A percentile compares a stretch with the other conserved stretches of the same genome.
Conservation (phyloP, 2,329 filamentous ascomycete genomes). For the Aspergillus latus region DNA sequence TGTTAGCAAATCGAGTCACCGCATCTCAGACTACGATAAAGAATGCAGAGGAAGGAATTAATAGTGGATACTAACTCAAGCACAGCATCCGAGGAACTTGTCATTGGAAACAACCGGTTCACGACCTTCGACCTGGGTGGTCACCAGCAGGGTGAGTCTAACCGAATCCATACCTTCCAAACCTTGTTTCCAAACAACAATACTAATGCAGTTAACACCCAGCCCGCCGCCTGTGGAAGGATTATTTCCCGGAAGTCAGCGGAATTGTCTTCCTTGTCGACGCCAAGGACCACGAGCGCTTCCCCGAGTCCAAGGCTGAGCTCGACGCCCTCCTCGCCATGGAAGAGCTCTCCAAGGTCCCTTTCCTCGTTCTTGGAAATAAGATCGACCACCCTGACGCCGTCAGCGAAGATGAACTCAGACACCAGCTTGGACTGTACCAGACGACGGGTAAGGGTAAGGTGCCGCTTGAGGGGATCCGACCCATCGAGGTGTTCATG, state of each 20-base stretch:
- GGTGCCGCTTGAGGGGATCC: slow-evolving; percentile 85
- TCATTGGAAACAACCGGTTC: slow-evolving; percentile 90
- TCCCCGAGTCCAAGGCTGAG: slow-evolving; percentile 92
- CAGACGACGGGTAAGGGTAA: slow-evolving; percentile 97
- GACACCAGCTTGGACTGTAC: slow-evolving; percentile 88
- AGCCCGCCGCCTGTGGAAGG: slow-evolving; percentile 90
- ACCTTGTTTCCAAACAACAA: neutral
- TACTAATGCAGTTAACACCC: neutral
- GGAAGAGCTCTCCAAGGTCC: slow-evolving; percentile 95
- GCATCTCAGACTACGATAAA: neutral
- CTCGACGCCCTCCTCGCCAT: slow-evolving; percentile 92
- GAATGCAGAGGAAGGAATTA: neutral
- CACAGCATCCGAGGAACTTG: slow-evolving; percentile 82
- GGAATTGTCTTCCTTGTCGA: slow-evolving; percentile 98
- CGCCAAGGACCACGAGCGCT: slow-evolving; percentile 93
- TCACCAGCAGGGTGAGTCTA: slow-evolving; percentile 75
- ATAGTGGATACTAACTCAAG: slow-evolving; percentile 11
- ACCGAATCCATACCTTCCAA: too few species aligned
- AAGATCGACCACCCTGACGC: slow-evolving; percentile 99
- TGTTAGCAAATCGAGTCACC: slow-evolving; percentile 35
- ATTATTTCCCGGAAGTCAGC: slow-evolving; percentile 94
- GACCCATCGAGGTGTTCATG: slow-evolving; percentile 98
- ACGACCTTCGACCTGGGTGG: slow-evolving; percentile 92
- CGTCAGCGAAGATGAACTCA: slow-evolving; percentile 90
- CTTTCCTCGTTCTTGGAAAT: slow-evolving; percentile 95